Percentiles rank a stretch among this genome's conserved stretches.
These are phyloP conservation scores for Conoideocrella luteorostrata DNA, from an alignment of 2,329 filamentous ascomycete species.

Conservation along the genomic window DNA sequence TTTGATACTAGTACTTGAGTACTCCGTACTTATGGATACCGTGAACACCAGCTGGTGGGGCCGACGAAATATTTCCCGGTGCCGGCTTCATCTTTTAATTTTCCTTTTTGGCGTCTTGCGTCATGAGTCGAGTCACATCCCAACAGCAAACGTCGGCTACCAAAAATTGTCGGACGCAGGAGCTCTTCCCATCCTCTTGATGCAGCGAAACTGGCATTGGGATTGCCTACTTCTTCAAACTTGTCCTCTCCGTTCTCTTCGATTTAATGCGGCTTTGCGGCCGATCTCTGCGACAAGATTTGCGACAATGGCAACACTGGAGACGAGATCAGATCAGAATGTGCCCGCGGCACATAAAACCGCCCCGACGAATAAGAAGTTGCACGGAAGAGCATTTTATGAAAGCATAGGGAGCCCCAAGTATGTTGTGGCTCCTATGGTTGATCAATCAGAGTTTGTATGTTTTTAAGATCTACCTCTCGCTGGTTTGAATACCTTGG, in stretches of 20 bases:
- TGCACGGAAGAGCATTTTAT: conserved; percentile 85
- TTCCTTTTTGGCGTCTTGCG: neutral
- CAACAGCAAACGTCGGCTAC: neutral
- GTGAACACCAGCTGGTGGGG: no score
- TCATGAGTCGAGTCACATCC: no score
- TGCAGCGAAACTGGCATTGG: conserved; percentile 4
- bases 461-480: conserved; percentile 25
- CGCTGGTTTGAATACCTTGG: no score
- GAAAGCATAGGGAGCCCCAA: conserved; percentile 90
- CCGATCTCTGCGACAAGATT: conserved; percentile 13
- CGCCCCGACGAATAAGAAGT: conserved; percentile 46
- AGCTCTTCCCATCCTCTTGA: neutral
- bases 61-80: no score
- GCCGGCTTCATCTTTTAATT: no score
- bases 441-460: conserved; percentile 97
- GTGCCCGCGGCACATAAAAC: conserved; percentile 11
- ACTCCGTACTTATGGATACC: no score
- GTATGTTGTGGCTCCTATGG: conserved; percentile 91
- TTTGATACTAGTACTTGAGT: no score
- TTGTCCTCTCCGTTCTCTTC: neutral
- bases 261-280: neutral
- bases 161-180: neutral
- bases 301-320: conserved; percentile 25
- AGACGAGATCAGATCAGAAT: conserved; percentile 10
- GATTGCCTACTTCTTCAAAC: neutral